phyloP scores from a whole-genome alignment of 2,329 filamentous ascomycete species.

The Xylariaceae sp. region DNA sequence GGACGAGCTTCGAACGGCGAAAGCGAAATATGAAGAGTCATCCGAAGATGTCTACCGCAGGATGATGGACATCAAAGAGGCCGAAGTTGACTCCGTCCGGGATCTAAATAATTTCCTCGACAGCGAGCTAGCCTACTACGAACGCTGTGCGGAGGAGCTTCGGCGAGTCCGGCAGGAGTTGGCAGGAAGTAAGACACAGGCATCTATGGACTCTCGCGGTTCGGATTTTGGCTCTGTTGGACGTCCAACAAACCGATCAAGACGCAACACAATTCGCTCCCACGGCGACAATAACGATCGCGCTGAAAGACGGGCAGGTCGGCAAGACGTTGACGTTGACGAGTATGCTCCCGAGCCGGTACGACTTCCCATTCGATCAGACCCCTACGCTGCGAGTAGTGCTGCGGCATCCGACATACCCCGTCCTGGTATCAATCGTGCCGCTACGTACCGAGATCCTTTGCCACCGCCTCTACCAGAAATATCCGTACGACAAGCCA shows the following conservation, averaged over 20 bases:
- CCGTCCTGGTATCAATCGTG: slow-evolving; percentile 29
- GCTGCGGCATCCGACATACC: slow-evolving; percentile 29
- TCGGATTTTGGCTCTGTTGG: slow-evolving; percentile 26
- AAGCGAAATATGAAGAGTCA: slow-evolving; percentile 94
- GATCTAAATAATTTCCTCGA: slow-evolving; percentile 82
- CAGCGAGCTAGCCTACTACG: slow-evolving; percentile 84
- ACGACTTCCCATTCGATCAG: slow-evolving; percentile 44
- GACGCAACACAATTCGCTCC: slow-evolving; percentile 49
- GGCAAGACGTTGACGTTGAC: slow-evolving; percentile 35
- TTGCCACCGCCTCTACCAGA: slow-evolving; percentile 26
- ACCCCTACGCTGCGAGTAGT: slow-evolving; percentile 28
- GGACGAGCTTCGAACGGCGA: slow-evolving; percentile 84
- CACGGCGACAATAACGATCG: slow-evolving; percentile 39
- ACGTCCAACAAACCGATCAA: slow-evolving; percentile 34
- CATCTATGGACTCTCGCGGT: slow-evolving; percentile 22
- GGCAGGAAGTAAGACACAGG: slow-evolving; percentile 31
- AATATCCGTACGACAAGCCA: slow-evolving; percentile 24
- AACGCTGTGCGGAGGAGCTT: slow-evolving; percentile 82
- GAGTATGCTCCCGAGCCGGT: slow-evolving; percentile 37
- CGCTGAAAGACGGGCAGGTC: slow-evolving; percentile 31
- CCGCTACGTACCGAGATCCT: slow-evolving; percentile 32
- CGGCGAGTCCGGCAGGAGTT: slow-evolving; percentile 49
- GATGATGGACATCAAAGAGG: slow-evolving; percentile 95
- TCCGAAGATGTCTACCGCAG: slow-evolving; percentile 85
- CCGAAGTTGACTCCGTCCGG: slow-evolving; percentile 75